Evolutionary conservation across 2,329 filamentous ascomycete species (phyloP).

Genomic region (Venturia oleaginea): DNA sequence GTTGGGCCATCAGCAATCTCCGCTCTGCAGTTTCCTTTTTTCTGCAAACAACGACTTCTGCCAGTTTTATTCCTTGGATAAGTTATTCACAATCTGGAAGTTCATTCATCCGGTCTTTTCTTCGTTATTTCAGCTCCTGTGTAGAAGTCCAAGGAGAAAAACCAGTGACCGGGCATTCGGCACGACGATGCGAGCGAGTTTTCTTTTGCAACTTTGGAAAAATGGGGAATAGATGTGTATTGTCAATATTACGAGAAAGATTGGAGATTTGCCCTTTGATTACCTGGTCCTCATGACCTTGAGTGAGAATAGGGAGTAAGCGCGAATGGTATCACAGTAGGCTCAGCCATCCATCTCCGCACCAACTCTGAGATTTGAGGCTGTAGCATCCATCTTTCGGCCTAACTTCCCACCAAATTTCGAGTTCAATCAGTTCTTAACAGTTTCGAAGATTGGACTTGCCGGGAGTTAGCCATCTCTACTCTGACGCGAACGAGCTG

Average conservation of each 20-base stretch:
- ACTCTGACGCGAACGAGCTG: too few species aligned
- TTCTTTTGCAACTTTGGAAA: not conserved
- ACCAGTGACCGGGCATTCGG: not conserved
- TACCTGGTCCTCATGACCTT: not conserved
- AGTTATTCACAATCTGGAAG: not conserved
- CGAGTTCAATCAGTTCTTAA: too few species aligned
- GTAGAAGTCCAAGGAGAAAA: not conserved
- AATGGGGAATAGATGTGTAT: too few species aligned
- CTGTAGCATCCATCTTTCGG: too few species aligned
- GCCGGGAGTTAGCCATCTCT: too few species aligned
- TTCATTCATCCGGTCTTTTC: not conserved
- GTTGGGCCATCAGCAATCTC: not conserved
- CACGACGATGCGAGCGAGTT: not conserved
- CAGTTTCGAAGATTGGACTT: too few species aligned
- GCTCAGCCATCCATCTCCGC: too few species aligned
- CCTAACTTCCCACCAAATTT: too few species aligned
- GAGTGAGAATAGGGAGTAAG: not conserved
- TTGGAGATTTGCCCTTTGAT: not conserved
- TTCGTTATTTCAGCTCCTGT: not conserved
- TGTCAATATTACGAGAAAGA: not conserved
- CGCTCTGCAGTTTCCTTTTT: not conserved
- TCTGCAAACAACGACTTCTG: not conserved
- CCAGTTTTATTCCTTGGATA: not conserved
- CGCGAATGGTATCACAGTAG: too few species aligned
- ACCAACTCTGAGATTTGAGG: too few species aligned